phyloP scores from a whole-genome alignment of 108 stramenopile genomes.

The Cylindrotheca fusiformis region DNA sequence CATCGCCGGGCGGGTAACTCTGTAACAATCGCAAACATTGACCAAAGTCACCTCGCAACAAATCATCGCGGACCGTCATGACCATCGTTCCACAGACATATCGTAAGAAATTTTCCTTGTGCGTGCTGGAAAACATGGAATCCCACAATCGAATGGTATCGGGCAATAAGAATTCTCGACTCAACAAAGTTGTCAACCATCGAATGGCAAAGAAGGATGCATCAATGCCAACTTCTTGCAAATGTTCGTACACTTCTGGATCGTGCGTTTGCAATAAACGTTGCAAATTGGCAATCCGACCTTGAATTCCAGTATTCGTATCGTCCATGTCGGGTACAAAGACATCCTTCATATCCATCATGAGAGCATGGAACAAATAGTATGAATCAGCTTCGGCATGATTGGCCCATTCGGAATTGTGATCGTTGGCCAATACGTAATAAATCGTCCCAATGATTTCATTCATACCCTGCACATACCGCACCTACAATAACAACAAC shows the following conservation, averaged over 20 bases:
- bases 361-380: constrained; percentile 87
- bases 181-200: constrained; percentile 96
- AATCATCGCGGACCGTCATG: constrained; percentile 72
- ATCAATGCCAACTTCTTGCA: constrained; percentile 81
- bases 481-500: constrained; percentile 38
- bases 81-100: constrained; percentile 94
- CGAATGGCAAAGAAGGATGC: constrained; percentile 87
- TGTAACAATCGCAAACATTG: constrained; percentile 71
- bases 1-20: constrained; percentile 63
- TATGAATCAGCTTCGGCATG: constrained; percentile 93
- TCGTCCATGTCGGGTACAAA: constrained; percentile 83
- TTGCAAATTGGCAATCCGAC: constrained; percentile 81
- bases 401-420: constrained; percentile 62
- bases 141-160: constrained; percentile 99
- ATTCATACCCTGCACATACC: constrained; percentile 99
- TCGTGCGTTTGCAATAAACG: constrained; percentile 75
- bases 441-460: constrained; percentile 93
- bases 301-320: constrained; percentile 83
- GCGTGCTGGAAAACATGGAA: constrained; percentile 88
- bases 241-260: constrained; percentile 83
- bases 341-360: constrained; percentile 90
- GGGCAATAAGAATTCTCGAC: constrained; percentile 91
- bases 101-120: constrained; percentile 90
- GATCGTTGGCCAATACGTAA: constrained; percentile 88
- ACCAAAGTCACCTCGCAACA: constrained; percentile 79